These are phyloP conservation scores for Triangularia verruculosa DNA, from an alignment of 2,329 filamentous ascomycete species.

Conservation along the genomic window DNA sequence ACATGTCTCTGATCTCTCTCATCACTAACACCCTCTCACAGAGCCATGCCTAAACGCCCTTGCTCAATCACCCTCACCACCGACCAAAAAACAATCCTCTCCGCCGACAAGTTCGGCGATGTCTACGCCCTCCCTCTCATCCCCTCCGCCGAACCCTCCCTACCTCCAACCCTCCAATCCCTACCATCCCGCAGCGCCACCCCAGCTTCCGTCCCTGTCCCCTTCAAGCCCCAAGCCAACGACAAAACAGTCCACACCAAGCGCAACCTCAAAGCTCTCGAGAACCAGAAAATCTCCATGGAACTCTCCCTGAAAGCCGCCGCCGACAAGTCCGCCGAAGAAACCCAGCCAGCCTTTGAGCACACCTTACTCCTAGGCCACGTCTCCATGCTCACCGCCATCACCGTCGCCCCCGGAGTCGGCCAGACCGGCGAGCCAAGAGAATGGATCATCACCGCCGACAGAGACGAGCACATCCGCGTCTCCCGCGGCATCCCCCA, in stretches of 20 bases:
- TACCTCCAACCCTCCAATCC: constrained; percentile 19
- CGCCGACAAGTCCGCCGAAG: constrained; percentile 26
- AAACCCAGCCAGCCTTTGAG: constrained; percentile 54
- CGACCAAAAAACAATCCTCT: constrained; percentile 70
- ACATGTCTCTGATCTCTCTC: constrained; percentile 12
- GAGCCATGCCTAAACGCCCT: constrained; percentile 85
- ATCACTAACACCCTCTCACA: constrained; percentile 6
- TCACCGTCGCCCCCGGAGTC: constrained; percentile 40
- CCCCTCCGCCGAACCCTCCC: constrained; percentile 19
- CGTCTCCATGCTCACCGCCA: constrained; percentile 87
- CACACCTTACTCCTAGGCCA: constrained; percentile 82
- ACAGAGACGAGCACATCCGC: constrained; percentile 74
- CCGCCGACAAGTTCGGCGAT: constrained; percentile 94
- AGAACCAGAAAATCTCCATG: constrained; percentile 52
- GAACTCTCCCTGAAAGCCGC: constrained; percentile 28
- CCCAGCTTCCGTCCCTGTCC: constrained; percentile 28
- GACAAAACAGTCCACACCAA: constrained; percentile 61
- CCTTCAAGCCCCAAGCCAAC: constrained; percentile 52
- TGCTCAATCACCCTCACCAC: constrained; percentile 69
- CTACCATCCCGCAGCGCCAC: constrained; percentile 23
- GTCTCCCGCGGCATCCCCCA: constrained; percentile 76
- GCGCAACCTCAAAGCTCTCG: constrained; percentile 59
- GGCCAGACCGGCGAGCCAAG: constrained; percentile 18
- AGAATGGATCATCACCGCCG: constrained; percentile 53
- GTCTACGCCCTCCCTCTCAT: constrained; percentile 84